A percentile compares a stretch with the other conserved stretches of the same genome.
These are phyloP conservation scores for Lunasporangiospora selenospora DNA, from an alignment of 192 early-diverging fungal species.

Conservation along the genomic window DNA sequence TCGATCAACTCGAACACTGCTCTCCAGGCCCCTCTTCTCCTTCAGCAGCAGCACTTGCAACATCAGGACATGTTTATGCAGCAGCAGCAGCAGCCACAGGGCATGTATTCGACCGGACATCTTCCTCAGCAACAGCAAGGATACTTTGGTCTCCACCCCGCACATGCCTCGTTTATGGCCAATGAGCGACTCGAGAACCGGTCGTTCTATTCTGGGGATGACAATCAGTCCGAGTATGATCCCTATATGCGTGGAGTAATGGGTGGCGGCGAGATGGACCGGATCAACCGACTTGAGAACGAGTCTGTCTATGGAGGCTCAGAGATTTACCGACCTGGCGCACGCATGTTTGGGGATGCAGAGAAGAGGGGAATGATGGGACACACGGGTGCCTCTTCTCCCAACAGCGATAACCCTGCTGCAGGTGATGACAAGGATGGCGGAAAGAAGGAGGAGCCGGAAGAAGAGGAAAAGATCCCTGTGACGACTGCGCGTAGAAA, in stretches of 20 bases:
- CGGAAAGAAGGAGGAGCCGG: slow-evolving; percentile 51
- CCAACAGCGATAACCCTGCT: slow-evolving; percentile 33
- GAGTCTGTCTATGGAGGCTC: slow-evolving; percentile 52
- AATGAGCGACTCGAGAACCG: slow-evolving; percentile 48
- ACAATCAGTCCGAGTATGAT: slow-evolving; percentile 71
- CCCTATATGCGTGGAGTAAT: slow-evolving; percentile 55
- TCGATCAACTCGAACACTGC: slow-evolving; percentile 47
- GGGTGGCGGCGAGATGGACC: slow-evolving; percentile 19
- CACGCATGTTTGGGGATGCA: slow-evolving; percentile 51
- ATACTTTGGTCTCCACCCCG: slow-evolving; percentile 29
- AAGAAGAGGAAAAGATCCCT: slow-evolving; percentile 59
- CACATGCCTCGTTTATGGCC: slow-evolving; percentile 28
- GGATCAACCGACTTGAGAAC: slow-evolving; percentile 36
- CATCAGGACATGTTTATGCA: slow-evolving; percentile 43
- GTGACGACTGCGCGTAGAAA: slow-evolving; percentile 66
- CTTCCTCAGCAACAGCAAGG: slow-evolving; percentile 10
- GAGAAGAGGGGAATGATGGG: slow-evolving; percentile 57
- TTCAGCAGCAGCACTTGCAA: slow-evolving; percentile 43
- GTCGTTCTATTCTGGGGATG: slow-evolving; percentile 54
- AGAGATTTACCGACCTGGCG: slow-evolving; percentile 46
- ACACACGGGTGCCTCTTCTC: slow-evolving; percentile 33
- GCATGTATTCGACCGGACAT: slow-evolving; percentile 8
- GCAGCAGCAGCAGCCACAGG: slow-evolving; percentile 40
- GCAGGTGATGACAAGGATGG: slow-evolving; percentile 48
- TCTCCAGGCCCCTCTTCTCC: slow-evolving; percentile 31